Percentiles rank a stretch among this genome's conserved stretches.
Conservation (phyloP, 495 filamentous ascomycete genomes). For the Cairneyella variabilis region DNA sequence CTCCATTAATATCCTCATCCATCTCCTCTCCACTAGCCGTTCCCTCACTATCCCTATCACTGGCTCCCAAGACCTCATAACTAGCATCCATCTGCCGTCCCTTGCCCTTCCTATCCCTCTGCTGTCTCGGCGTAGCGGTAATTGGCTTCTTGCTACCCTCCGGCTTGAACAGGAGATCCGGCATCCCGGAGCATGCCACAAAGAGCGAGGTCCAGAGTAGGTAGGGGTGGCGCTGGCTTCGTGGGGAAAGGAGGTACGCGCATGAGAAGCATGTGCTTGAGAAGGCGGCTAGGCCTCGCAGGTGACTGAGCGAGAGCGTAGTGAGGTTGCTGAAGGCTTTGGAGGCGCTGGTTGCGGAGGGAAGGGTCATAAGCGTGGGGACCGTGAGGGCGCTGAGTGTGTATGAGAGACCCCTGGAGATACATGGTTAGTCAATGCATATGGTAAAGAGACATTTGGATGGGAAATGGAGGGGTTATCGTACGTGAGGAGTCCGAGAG, state of each 20-base stretch:
- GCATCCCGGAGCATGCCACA: constrained; percentile 48
- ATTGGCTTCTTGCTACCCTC: constrained; percentile 32
- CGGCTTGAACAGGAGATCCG: constrained; percentile 46
- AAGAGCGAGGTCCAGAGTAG: constrained; percentile 73
- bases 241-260: constrained; percentile 69
- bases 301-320: constrained; percentile 52
- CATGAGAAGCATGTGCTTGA: constrained; percentile 62
- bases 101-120: constrained; percentile 25
- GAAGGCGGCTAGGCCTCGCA: constrained; percentile 56
- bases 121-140: constrained; percentile 22
- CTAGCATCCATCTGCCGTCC: constrained; percentile 46
- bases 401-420: constrained; percentile 78
- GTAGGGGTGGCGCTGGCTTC: constrained; percentile 72
- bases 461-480: constrained; percentile 40
- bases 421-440: not conserved
- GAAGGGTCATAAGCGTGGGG: constrained; percentile 72
- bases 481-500: constrained; percentile 73
- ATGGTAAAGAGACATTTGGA: not conserved
- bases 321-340: constrained; percentile 61
- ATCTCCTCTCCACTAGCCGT: constrained; percentile 37
- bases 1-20: constrained; percentile 68
- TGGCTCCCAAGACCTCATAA: constrained; percentile 62
- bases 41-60: constrained; percentile 42
- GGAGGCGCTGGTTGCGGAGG: constrained; percentile 62
- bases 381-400: constrained; percentile 68